Percentiles rank a stretch among this genome's conserved stretches.
Conservation (phyloP, 139 green algal genomes). For the Chlamydomonas applanata region DNA sequence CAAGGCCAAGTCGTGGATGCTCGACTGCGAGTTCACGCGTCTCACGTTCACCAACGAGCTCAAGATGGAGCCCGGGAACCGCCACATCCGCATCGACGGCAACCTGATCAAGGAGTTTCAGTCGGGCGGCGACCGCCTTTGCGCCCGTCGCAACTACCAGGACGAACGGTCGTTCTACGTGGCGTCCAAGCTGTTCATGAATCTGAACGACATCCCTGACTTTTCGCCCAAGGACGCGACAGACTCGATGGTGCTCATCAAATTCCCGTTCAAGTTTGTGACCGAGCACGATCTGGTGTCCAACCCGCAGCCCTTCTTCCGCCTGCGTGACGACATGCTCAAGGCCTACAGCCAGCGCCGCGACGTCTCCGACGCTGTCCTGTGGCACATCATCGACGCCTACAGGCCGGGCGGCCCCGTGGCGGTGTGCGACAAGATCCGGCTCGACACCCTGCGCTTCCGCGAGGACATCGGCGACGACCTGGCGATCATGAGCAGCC, state of each 20-base stretch:
- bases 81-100: not conserved
- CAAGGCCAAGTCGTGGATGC: not conserved
- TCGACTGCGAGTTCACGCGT: not conserved
- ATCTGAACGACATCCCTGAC: constrained; percentile 2
- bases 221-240: not conserved
- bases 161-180: not conserved
- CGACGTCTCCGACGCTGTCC: not conserved
- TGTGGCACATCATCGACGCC: not conserved
- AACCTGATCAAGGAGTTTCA: constrained; percentile 3
- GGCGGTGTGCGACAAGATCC: not conserved
- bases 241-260: not conserved
- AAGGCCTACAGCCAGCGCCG: not conserved
- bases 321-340: not conserved
- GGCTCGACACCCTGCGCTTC: not conserved
- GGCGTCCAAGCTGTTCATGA: not conserved
- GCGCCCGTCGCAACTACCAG: not conserved
- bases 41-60: not conserved
- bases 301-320: not conserved
- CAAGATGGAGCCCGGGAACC: not conserved
- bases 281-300: not conserved
- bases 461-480: not conserved
- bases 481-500: too few species aligned
- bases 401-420: not conserved
- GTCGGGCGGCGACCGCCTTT: not conserved
- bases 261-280: not conserved